Evolutionary conservation across 2,329 filamentous ascomycete species (phyloP).

Genomic region (Arthrocladium fulminans): DNA sequence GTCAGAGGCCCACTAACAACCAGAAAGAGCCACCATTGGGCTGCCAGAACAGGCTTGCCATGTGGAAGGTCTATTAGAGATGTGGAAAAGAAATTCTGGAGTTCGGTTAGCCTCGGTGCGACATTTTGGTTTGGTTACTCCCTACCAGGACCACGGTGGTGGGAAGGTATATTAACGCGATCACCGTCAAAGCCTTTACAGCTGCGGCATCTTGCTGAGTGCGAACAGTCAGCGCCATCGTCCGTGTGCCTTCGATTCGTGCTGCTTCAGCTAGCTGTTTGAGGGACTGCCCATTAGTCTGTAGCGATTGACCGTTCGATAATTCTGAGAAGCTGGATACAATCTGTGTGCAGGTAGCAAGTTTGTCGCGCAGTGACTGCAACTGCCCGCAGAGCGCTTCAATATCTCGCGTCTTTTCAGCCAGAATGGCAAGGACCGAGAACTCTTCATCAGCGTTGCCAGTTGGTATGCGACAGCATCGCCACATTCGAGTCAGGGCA

Average conservation of each 20-base stretch:
- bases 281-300: background rate
- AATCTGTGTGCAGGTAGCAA: background rate
- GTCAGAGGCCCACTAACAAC: background rate
- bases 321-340: background rate
- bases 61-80: background rate
- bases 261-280: background rate
- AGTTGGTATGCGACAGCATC: background rate
- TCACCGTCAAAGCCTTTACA: slow-evolving; percentile 1
- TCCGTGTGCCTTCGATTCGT: background rate
- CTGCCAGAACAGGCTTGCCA: background rate
- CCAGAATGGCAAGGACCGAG: background rate
- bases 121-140: background rate
- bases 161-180: background rate
- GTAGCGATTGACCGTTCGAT: background rate
- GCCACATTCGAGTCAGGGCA: background rate
- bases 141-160: slow-evolving; percentile 1
- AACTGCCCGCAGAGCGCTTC: background rate
- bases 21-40: background rate
- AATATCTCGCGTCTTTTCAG: background rate
- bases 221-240: background rate
- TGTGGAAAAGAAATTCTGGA: slow-evolving; percentile 3
- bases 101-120: background rate
- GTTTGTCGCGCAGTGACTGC: background rate
- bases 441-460: background rate
- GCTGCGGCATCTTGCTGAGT: background rate